Evolutionary conservation across 2,329 filamentous ascomycete genomes (phyloP), one percentile per base, ranked within the genome.

Genomic region (Nemania sp.): DNA sequence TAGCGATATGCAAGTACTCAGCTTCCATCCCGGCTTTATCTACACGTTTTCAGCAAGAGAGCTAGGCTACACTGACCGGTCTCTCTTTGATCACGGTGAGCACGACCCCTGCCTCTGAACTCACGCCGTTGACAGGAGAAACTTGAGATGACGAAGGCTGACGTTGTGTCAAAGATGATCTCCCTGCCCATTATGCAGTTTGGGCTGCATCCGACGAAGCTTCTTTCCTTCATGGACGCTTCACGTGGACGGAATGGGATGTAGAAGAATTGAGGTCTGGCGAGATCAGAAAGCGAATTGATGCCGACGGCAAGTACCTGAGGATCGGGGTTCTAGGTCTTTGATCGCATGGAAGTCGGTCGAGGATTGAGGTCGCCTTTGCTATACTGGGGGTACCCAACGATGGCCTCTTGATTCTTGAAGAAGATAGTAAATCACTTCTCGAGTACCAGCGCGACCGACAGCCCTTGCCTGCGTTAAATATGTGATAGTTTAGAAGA

Each of bases 391-490:
- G n/a, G n/a, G n/a, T 29, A 29, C 7, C 3, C 25, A 29, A 7
- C 3, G 25, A 29, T 29, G 7, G 25, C 25, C 25, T 29, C 25
- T 29, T 29, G n/a, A n/a, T n/a, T n/a, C n/a, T n/a, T n/a, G n/a
- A n/a, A n/a, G n/a, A n/a, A n/a, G n/a, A n/a, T n/a, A n/a, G n/a
- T n/a, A n/a, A 29, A 29, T 29, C 25, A 29, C 4, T n/a, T n/a
- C 25, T 29, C 25, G 25, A 29, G 7, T 29, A 29, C 25, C 54
- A 62, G 45, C 55, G 56, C 21, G 69, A 71, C 53, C 57, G 63
- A 15, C 66, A 65, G 32, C 68, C 69, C 17, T 35, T 70, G 40
- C 63, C 69, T 13, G 54, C 18, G 25, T n/a, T 68, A 57, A 43
- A 54, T 20, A 17, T 57, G 12, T 20, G 11, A 50, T 37, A 3